A percentile compares a stretch with the other conserved stretches of the same genome.
Evolutionary conservation across 2,329 filamentous ascomycete genomes (phyloP).

Genomic region (Fusarium secorum): DNA sequence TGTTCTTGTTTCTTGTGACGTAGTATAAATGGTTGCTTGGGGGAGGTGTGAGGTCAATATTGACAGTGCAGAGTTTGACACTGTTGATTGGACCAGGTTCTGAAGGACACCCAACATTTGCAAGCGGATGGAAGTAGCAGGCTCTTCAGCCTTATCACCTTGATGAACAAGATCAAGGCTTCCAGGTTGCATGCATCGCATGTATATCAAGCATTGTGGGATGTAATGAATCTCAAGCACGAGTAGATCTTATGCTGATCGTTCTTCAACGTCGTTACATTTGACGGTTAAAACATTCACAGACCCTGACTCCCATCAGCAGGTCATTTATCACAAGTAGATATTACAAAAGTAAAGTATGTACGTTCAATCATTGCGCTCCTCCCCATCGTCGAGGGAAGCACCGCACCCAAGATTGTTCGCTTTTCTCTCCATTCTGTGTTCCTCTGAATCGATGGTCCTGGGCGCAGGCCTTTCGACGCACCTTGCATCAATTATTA

Average conservation of each 20-base stretch:
- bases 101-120: not conserved
- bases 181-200: too few species aligned
- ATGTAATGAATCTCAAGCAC: too few species aligned
- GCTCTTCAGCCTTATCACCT: not conserved
- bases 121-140: not conserved
- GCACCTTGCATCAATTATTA: conserved; percentile 57
- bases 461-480: conserved; percentile 52
- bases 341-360: conserved; percentile 44
- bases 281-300: not conserved
- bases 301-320: not conserved
- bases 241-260: not conserved
- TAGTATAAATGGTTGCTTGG: not conserved
- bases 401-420: conserved; percentile 68
- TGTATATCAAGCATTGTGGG: too few species aligned
- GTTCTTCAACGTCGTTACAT: not conserved
- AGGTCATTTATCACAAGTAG: conserved; percentile 5
- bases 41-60: not conserved
- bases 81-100: not conserved
- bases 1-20: not conserved
- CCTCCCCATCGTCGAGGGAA: conserved; percentile 60
- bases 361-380: conserved; percentile 69
- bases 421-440: conserved; percentile 63
- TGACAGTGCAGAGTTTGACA: not conserved
- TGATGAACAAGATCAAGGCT: too few species aligned
- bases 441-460: conserved; percentile 57